Base-by-base conservation (phyloP, 768 basidiomycete species). In the Amanita polypyramis region DNA sequence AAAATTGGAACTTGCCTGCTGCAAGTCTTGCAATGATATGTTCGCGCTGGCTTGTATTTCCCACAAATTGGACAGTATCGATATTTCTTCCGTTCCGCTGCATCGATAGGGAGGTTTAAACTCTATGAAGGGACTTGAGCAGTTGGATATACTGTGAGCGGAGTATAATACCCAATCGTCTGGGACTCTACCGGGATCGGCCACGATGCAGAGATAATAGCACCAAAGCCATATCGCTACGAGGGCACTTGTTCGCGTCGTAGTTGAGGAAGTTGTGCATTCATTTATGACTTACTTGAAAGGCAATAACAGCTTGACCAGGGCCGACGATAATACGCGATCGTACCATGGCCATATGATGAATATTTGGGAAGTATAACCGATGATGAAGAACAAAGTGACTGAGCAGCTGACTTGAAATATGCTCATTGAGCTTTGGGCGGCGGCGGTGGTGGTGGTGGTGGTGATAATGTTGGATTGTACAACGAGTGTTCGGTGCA, bases 331-430 rank as follows among this genome's bases (percentile, higher is more conserved):
- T 52, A 87, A 52, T 43, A 65, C 81, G 33, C 75, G 65, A 32
- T 90, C 89, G 58, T 94, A 95, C 89, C 90, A 95, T 17, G 92
- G 91, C 90, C 73, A 75, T 60, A 96, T 79, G 52, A 97, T 72
- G 66, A 87, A 93, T 56, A 91, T 75, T 63, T 98, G 95, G 2
- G 85, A 79, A 6, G 86, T 83, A 62, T 89, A 89, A 2, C 87
- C 79, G 53, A 97, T 92, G 64, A 96, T 25, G n/a, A 45, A 35
- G 14, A 45, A 36, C 12, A 23, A 35, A 10, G 14, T 4, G 7
- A 17, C 14, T 3, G 35, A 32, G 33, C 23, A 21, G n/a, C 19
- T 23, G n/a, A 36, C 23, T 12, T 25, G 40, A 11, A 25, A 5
- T 29, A 25, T 5, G 25, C 40, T 41, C 40, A 41, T 41, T 12